Evolutionary conservation across 768 basidiomycete genomes (phyloP).

Genomic region (Kwoniella bestiolae): DNA sequence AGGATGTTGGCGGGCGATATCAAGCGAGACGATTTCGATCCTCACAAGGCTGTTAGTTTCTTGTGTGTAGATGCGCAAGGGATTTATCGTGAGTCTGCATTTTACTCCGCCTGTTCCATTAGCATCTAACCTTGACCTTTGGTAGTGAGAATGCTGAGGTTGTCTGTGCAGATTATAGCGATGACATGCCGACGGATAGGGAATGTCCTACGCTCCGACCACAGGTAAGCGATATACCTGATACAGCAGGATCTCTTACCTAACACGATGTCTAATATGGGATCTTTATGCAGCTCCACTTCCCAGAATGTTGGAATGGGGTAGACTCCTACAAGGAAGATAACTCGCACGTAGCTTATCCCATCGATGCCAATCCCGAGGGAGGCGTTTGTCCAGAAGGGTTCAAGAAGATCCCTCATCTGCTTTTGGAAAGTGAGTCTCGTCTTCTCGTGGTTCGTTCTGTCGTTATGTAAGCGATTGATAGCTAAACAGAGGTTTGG

Average conservation of each 20-base stretch:
- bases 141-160: too few relatives aligned
- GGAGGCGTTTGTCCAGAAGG: conserved; percentile 32
- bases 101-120: too few relatives aligned
- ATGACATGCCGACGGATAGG: conserved; percentile 21
- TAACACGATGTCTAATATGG: background rate
- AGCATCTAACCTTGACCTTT: too few relatives aligned
- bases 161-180: conserved; percentile 15
- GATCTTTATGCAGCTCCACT: conserved; percentile 21
- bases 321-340: conserved; percentile 31
- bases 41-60: conserved; percentile 30
- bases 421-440: conserved; percentile 41
- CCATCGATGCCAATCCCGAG: conserved; percentile 23
- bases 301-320: conserved; percentile 45
- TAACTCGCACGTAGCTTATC: conserved; percentile 42
- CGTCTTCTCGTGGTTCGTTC: background rate
- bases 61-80: conserved; percentile 28
- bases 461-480: background rate
- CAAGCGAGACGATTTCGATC: conserved; percentile 26
- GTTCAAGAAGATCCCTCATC: conserved; percentile 30
- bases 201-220: conserved; percentile 29
- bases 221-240: conserved; percentile 16
- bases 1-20: conserved; percentile 36
- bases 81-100: conserved; percentile 29
- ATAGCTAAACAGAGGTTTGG: background rate
- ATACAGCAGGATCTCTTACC: background rate